Base-by-base conservation (phyloP, 805 yeast species). In the Yamadazyma tumulicola region DNA sequence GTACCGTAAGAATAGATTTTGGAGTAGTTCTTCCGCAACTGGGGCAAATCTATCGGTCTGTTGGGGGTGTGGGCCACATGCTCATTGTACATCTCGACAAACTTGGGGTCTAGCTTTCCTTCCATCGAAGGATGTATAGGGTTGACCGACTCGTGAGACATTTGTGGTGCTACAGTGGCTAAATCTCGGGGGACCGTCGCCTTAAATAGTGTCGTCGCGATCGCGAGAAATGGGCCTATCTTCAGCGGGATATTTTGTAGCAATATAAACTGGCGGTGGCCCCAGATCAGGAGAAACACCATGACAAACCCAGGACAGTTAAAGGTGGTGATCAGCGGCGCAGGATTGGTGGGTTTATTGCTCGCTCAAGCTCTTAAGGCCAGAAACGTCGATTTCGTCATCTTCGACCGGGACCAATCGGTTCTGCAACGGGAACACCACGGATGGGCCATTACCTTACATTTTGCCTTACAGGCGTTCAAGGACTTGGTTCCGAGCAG, bases 1-100 rank as follows among this genome's bases (percentile, higher is more conserved):
- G 59, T 66, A 13, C 69, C 69, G 37, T 37, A 33, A 42, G 39
- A 55, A 10, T 67, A 65, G 41, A 60, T 55, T 19, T 55, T 58
- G 37, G 59, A 58, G n/a, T 63, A 64, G 15, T 59, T 61, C 16
- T 49, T 45, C 31, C 61, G 45, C 33, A 57, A 45, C 3, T 35
- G 37, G 6, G 48, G 49, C 22, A 61, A 43, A 18, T 62, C 62
- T 23, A 44, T 46, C 19, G 58, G 50, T 31, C 55, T 47, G 31
- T 52, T 50, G 14, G 62, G 55, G 18, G 49, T 50, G 19, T 52
- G 33, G 28, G 53, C 47, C 26, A 61, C 40, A 39, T 52, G 40
- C 9, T 42, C 35, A 30, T 56, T 48, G 51, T 55, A 64, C 41
- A 64, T 59, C 20, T 50, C 43, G 6, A 58, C 57, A 37, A 63